Conservation (phyloP, 1,284 basidiomycete species). For the Cryptococcus sp. region DNA sequence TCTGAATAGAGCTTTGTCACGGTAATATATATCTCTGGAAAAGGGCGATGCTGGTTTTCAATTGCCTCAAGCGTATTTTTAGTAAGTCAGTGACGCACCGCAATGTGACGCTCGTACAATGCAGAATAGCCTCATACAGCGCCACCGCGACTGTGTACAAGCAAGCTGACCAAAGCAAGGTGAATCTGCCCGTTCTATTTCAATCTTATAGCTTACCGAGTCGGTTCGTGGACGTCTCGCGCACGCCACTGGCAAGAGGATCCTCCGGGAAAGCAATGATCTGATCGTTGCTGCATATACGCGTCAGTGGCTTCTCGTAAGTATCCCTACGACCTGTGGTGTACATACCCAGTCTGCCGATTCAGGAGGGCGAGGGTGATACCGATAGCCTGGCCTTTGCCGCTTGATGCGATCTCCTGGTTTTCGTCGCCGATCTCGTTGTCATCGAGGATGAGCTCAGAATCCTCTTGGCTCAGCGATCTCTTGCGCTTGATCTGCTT, state of each 20-base stretch:
- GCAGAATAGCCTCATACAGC: constrained; percentile 40
- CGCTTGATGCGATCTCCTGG: not conserved
- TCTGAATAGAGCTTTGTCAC: constrained; percentile 73
- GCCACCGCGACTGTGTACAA: constrained; percentile 31
- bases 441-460: not conserved
- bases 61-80: not conserved
- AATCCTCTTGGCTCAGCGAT: not conserved
- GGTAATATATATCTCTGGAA: constrained; percentile 80
- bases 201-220: constrained; percentile 18
- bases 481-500: not conserved
- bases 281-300: constrained; percentile 25
- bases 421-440: constrained; percentile 1
- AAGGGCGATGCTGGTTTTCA: constrained; percentile 6
- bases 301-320: not conserved
- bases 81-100: constrained; percentile 35
- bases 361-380: constrained; percentile 24
- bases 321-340: not conserved
- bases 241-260: constrained; percentile 7
- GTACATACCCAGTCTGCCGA: constrained; percentile 31
- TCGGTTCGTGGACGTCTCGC: constrained; percentile 15
- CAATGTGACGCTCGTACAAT: constrained; percentile 31
- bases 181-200: not conserved
- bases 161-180: constrained; percentile 25
- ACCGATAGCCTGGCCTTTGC: not conserved
- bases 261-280: constrained; percentile 35